Evolutionary conservation across 306 rosid genomes (phyloP).

Genomic region (Fragaria ananassa): DNA sequence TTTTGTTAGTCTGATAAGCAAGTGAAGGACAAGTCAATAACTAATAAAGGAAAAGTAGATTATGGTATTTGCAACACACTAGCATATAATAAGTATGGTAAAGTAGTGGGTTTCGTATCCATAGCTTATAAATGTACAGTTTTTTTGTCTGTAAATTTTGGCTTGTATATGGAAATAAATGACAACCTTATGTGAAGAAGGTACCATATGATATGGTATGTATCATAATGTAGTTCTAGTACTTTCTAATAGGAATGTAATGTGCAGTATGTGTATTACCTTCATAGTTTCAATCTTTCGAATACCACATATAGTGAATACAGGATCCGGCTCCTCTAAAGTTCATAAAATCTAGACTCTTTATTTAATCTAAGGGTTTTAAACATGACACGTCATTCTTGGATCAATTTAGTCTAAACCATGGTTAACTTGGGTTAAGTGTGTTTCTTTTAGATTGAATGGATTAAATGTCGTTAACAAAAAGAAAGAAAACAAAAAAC

Average conservation of each 20-base stretch:
- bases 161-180: neutral
- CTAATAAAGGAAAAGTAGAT: too few species aligned
- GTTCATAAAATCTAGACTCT: too few species aligned
- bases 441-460: too few species aligned
- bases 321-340: too few species aligned
- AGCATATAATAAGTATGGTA: neutral
- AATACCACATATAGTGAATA: neutral
- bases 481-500: too few species aligned
- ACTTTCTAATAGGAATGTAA: neutral
- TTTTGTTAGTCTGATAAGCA: neutral
- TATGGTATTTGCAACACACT: too few species aligned
- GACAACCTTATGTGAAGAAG: neutral
- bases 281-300: neutral
- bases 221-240: neutral
- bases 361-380: too few species aligned
- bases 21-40: neutral
- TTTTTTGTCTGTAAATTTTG: neutral
- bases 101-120: neutral
- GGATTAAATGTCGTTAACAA: too few species aligned
- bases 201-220: neutral
- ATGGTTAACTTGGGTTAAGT: too few species aligned
- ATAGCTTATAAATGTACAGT: neutral
- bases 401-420: too few species aligned
- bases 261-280: neutral
- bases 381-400: too few species aligned